These are phyloP conservation scores for Thelonectria olida DNA, from an alignment of 2,329 filamentous ascomycete genomes.

Conservation along the genomic window DNA sequence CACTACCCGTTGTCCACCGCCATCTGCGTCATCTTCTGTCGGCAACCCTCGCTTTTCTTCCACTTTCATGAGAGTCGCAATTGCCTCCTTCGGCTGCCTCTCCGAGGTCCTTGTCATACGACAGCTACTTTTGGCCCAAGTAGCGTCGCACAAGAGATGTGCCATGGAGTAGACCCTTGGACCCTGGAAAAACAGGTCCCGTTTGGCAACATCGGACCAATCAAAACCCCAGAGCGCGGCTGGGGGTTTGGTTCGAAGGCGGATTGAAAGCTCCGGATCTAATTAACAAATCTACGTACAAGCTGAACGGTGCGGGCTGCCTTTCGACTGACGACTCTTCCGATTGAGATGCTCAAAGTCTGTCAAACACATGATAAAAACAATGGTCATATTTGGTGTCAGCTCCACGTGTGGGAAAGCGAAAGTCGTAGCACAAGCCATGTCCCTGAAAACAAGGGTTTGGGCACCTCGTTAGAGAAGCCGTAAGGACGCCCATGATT, in stretches of 20 bases:
- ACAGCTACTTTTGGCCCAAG: conserved; percentile 31
- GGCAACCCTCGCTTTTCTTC: not conserved
- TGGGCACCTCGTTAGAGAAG: conserved; percentile 27
- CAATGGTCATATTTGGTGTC: conserved; percentile 8
- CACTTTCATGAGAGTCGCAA: not conserved
- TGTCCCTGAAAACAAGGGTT: conserved; percentile 26
- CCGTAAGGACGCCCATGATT: conserved; percentile 22
- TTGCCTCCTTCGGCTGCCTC: conserved; percentile 21
- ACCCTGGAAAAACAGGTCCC: conserved; percentile 31
- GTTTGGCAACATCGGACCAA: conserved; percentile 27
- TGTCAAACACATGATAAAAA: conserved; percentile 1
- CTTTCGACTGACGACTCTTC: conserved; percentile 1
- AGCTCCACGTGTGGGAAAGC: conserved; percentile 22
- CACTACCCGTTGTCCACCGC: too few species aligned
- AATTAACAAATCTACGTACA: conserved; percentile 24
- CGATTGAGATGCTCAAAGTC: conserved; percentile 8
- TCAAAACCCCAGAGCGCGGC: conserved; percentile 16
- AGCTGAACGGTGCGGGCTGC: conserved; percentile 4
- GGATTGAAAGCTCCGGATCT: conserved; percentile 36
- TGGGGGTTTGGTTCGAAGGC: conserved; percentile 10
- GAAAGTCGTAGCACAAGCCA: conserved; percentile 27
- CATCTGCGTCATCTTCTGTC: not conserved
- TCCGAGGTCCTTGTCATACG: conserved; percentile 27
- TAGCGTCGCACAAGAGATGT: conserved; percentile 28
- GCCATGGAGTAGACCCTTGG: conserved; percentile 27